Evolutionary conservation across 352 stramenopile genomes (phyloP).

Genomic region (Thalassiosira hispida): DNA sequence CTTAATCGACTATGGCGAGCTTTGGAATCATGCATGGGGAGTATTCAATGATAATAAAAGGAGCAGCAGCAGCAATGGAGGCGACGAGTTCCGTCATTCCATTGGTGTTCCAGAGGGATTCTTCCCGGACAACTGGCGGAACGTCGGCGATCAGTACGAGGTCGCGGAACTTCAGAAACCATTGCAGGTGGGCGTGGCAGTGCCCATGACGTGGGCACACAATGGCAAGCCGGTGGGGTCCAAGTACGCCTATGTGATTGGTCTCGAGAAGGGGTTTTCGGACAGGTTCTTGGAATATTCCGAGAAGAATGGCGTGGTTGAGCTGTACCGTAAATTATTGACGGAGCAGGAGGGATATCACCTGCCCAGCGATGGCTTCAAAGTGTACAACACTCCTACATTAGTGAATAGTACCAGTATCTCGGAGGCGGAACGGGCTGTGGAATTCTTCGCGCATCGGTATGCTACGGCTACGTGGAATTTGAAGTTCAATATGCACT

Average conservation of each 20-base stretch:
- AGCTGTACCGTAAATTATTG: slow-evolving; percentile 50
- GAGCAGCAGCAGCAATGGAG: neutral
- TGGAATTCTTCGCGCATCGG: slow-evolving; percentile 58
- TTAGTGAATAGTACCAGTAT: slow-evolving; percentile 25
- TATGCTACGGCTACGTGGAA: slow-evolving; percentile 26
- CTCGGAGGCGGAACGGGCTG: neutral
- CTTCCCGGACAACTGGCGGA: slow-evolving; percentile 53
- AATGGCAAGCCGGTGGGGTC: slow-evolving; percentile 53
- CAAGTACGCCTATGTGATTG: slow-evolving; percentile 53
- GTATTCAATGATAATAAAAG: neutral
- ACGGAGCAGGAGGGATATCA: slow-evolving; percentile 42
- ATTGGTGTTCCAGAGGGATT: slow-evolving; percentile 51
- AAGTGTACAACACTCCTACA: slow-evolving; percentile 27
- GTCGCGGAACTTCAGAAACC: slow-evolving; percentile 48
- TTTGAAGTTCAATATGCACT: slow-evolving; percentile 73
- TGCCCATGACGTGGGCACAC: slow-evolving; percentile 54
- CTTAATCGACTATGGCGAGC: slow-evolving; percentile 64
- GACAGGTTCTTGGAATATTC: slow-evolving; percentile 53
- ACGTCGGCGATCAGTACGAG: slow-evolving; percentile 47
- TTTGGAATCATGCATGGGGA: slow-evolving; percentile 61
- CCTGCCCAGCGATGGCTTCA: slow-evolving; percentile 46
- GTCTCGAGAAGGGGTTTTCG: slow-evolving; percentile 47
- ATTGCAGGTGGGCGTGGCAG: slow-evolving; percentile 32
- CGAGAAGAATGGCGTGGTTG: slow-evolving; percentile 49
- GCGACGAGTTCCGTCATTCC: slow-evolving; percentile 56